Evolutionary conservation across 2,329 filamentous ascomycete genomes (phyloP), one percentile per base, ranked within the genome.

Genomic region (Spiromastix sp.): DNA sequence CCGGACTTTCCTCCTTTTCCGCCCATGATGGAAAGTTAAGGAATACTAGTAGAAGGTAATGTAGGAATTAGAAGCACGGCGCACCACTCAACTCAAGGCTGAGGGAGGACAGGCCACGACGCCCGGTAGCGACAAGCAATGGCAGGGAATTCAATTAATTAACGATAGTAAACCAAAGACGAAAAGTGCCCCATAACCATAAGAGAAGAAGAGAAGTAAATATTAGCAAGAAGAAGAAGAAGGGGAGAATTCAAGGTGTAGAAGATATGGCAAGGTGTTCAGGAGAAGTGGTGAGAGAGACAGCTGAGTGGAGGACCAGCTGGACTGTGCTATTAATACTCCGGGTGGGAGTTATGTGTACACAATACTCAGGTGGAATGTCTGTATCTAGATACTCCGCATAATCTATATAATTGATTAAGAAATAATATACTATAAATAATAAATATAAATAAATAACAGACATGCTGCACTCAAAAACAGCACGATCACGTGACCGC

Each of bases 131-230:
- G 34, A 28, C 16, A 13, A 17, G 22, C 21, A 26, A 15, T 15
- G 28, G 30, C 26, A 31, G 26, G 34, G 38, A 38, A 40, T 42
- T n/a, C n/a, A 44, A 16, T 13, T 30, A 20, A 37, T 56, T 48
- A 59, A 56, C 49, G 56, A 61, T 51, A 51, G 59, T 57, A 49
- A n/a, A 42, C 42, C 45, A 50, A 52, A 42, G 27, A 47, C 49
- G 40, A 48, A 36, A 48, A 43, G 44, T 51, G 33, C 47, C 52
- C 55, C 57, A 60, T 59, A 46, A n/a, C n/a, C 54, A 49, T 42
- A 39, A 34, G 44, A 42, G 41, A 36, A 43, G 33, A 42, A 29
- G 34, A 42, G 31, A 29, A 36, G 47, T 44, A 48, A 48, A 45
- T 48, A 41, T 47, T 47, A 46, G 48, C 40, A 42, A 27, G 45